Evolutionary conservation across 805 yeast genomes (phyloP).

Genomic region (Zygoascus ofunaensis): DNA sequence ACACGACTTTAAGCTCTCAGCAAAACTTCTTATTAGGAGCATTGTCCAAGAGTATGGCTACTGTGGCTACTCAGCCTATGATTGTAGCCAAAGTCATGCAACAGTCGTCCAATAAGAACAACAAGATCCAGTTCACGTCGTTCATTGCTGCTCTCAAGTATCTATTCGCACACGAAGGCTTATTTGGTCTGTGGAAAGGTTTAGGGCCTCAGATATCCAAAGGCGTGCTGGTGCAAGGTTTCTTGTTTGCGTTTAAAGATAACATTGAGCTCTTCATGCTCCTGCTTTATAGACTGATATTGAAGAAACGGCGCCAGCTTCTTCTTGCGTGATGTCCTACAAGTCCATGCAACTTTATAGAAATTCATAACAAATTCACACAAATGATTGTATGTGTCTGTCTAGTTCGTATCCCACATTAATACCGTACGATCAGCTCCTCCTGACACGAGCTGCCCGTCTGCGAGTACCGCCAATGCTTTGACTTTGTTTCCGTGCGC

Average conservation of each 20-base stretch:
- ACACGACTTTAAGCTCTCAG: conserved; percentile 41
- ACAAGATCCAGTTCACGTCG: conserved; percentile 35
- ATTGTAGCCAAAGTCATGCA: conserved; percentile 78
- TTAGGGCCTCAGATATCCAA: conserved; percentile 69
- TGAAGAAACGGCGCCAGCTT: conserved; percentile 4
- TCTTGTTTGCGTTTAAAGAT: conserved; percentile 73
- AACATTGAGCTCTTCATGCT: conserved; percentile 36
- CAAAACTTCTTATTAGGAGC: conserved; percentile 70
- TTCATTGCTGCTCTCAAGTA: conserved; percentile 57
- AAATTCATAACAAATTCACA: no score
- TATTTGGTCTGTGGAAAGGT: conserved; percentile 67
- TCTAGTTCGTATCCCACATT: conserved; percentile 30
- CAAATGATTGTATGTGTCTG: no score
- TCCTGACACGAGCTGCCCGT: conserved; percentile 10
- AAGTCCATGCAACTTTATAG: no score
- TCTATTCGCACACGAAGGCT: conserved; percentile 55
- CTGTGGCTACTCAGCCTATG: conserved; percentile 72
- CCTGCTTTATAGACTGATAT: conserved; percentile 18
- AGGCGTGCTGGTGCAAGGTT: conserved; percentile 78
- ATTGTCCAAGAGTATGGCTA: conserved; percentile 71
- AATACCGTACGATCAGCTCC: conserved; percentile 39
- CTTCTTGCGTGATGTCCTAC: no score
- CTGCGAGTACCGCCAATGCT: background rate
- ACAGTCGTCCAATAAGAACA: conserved; percentile 37
- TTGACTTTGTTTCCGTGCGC: conserved; percentile 39